Percentiles rank a stretch among this genome's conserved stretches.
phyloP scores from a whole-genome alignment of 306 rosid species.

The Trifolium pratense region DNA sequence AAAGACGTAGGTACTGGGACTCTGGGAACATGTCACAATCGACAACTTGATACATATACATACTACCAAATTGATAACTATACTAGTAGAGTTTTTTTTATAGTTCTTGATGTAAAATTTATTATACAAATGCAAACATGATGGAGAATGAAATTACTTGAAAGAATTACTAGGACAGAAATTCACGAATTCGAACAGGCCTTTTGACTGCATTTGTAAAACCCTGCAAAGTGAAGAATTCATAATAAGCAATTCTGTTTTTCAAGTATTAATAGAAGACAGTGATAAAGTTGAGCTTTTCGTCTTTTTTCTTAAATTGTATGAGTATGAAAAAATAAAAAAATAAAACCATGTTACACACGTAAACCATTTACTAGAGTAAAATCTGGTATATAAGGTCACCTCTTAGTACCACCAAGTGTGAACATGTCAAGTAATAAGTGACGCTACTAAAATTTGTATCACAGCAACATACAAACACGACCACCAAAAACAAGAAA shows the following conservation, averaged over 20 bases:
- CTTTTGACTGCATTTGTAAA: constrained; percentile 91
- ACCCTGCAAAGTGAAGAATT: constrained; percentile 62
- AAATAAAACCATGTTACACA: constrained; percentile 10
- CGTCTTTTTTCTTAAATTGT: constrained; percentile 3
- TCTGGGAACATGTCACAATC: background rate
- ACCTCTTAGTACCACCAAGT: background rate
- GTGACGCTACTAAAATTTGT: background rate
- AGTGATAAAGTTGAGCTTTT: background rate
- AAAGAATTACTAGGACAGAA: constrained; percentile 51
- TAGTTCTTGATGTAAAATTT: background rate
- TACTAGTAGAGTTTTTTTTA: constrained; percentile 13
- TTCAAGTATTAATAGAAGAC: background rate
- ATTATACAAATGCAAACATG: background rate
- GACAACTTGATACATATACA: constrained; percentile 2
- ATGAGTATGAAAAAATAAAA: background rate
- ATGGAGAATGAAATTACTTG: constrained; percentile 18
- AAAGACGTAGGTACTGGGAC: background rate
- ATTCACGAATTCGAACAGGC: constrained; percentile 87
- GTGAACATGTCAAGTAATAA: constrained; percentile 22
- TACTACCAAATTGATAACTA: constrained; percentile 17
- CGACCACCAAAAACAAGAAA: background rate
- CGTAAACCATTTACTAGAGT: constrained; percentile 11
- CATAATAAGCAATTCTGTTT: constrained; percentile 18
- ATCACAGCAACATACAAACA: background rate
- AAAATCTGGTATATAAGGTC: background rate